Conservation (phyloP, 2,329 filamentous ascomycete genomes). For the Colletotrichum sp. region DNA sequence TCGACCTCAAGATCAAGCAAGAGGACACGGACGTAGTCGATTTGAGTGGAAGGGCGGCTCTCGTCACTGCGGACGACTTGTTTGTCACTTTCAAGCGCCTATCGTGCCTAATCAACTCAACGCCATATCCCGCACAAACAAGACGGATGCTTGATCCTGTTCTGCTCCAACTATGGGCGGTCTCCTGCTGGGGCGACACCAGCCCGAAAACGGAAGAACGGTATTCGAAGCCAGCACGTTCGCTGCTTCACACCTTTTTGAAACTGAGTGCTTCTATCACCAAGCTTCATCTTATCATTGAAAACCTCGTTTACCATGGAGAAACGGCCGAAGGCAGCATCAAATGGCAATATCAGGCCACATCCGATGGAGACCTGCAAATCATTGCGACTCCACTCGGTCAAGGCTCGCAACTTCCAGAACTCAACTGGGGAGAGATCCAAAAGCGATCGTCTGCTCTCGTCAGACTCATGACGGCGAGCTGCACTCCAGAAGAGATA, state of each 20-base stretch:
- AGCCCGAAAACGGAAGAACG: constrained; percentile 36
- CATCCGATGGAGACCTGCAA: constrained; percentile 54
- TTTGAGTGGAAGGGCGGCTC: constrained; percentile 43
- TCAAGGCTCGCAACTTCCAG: constrained; percentile 11
- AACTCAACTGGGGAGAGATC: constrained; percentile 48
- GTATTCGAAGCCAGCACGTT: constrained; percentile 51
- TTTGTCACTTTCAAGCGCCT: constrained; percentile 59
- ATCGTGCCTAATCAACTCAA: constrained; percentile 61
- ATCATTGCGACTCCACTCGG: constrained; percentile 39
- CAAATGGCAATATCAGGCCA: constrained; percentile 59
- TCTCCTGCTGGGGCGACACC: constrained; percentile 56
- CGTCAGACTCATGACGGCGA: constrained; percentile 52
- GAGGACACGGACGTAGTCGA: constrained; percentile 47
- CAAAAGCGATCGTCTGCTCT: constrained; percentile 55
- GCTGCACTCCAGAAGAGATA: constrained; percentile 60
- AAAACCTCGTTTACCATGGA: constrained; percentile 63
- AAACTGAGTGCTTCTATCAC: constrained; percentile 58
- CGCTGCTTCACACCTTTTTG: constrained; percentile 62
- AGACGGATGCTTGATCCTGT: constrained; percentile 65
- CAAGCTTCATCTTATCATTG: constrained; percentile 53
- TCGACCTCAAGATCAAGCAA: constrained; percentile 22
- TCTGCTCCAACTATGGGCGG: constrained; percentile 66
- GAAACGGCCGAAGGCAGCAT: constrained; percentile 32
- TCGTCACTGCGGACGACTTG: constrained; percentile 55
- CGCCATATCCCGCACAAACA: constrained; percentile 70